Evolutionary conservation across 441 rosid species (phyloP).

Genomic region (Euphorbia corollata): DNA sequence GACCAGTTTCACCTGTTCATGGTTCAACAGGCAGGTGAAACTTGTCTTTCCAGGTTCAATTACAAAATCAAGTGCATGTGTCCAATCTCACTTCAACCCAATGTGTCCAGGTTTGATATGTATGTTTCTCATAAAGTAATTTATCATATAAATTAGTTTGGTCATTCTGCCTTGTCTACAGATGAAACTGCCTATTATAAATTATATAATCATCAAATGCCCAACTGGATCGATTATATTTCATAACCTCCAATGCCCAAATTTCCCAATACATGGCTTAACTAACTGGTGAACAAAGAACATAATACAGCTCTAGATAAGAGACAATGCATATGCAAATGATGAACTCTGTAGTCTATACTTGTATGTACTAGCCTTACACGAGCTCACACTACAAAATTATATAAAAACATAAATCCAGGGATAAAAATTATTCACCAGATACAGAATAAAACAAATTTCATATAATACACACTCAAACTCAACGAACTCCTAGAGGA

Average conservation of each 20-base stretch:
- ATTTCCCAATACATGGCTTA: neutral
- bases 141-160: neutral
- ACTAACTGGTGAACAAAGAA: neutral
- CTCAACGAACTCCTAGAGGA: neutral
- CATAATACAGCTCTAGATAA: neutral
- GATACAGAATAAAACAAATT: neutral
- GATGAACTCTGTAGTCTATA: neutral
- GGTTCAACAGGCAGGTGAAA: no score
- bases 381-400: neutral
- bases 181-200: neutral
- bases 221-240: neutral
- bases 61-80: no score
- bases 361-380: neutral
- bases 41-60: no score
- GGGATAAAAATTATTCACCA: neutral
- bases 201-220: neutral
- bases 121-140: neutral
- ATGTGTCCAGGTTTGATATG: neutral
- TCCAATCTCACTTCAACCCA: no score
- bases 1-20: no score
- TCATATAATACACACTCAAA: neutral
- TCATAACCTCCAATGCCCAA: neutral
- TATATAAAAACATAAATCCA: neutral
- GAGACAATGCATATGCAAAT: neutral
- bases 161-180: neutral